Evolutionary conservation across 768 basidiomycete genomes (phyloP).

Genomic region (Leccinum uliginosum): DNA sequence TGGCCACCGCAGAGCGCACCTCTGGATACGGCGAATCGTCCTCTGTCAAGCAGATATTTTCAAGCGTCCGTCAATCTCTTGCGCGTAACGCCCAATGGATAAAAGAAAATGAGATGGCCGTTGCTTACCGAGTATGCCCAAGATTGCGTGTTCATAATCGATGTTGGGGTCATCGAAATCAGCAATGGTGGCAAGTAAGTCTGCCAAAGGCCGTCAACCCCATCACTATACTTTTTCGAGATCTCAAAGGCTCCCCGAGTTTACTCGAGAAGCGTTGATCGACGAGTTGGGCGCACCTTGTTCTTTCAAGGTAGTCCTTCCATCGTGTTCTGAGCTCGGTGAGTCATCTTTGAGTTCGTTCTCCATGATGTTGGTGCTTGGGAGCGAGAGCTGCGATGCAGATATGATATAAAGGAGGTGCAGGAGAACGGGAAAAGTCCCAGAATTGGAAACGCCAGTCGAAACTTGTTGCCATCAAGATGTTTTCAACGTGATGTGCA

Average conservation of each 20-base stretch:
- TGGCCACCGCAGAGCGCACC: slow-evolving; percentile 71
- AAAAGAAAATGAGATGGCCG: background rate
- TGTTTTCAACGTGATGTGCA: background rate
- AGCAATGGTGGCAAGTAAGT: background rate
- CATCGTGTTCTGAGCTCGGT: slow-evolving; percentile 4
- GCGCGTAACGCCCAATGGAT: background rate
- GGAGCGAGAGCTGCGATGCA: background rate
- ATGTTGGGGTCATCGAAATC: slow-evolving; percentile 37
- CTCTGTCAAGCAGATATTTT: slow-evolving; percentile 27
- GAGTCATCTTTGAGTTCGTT: background rate
- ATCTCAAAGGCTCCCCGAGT: background rate
- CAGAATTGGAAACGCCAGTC: background rate
- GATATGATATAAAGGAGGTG: background rate
- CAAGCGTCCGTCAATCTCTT: background rate
- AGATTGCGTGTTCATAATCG: slow-evolving; percentile 17
- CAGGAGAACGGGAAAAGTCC: background rate
- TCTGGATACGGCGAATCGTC: slow-evolving; percentile 87
- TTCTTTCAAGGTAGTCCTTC: slow-evolving; percentile 12
- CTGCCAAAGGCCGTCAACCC: background rate
- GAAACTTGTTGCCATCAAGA: background rate
- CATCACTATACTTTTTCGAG: background rate
- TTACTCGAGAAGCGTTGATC: no score
- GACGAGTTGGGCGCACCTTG: background rate
- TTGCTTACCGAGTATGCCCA: slow-evolving; percentile 18
- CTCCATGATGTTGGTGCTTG: slow-evolving; percentile 11